Conservation (phyloP, 805 yeast genomes). For the Grigorovia transvaalensis region DNA sequence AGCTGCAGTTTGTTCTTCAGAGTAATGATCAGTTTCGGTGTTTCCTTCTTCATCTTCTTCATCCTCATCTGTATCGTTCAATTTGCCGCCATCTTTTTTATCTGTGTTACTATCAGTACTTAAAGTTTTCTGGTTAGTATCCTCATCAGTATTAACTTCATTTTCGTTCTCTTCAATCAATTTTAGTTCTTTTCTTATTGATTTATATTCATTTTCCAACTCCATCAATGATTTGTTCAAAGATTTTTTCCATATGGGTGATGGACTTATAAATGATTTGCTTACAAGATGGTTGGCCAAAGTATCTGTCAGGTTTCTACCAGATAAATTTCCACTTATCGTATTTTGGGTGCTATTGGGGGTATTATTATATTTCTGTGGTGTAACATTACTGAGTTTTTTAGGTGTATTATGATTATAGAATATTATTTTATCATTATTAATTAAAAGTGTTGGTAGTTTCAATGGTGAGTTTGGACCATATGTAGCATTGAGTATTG, state of each 20-base stretch:
- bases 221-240: slow-evolving; percentile 18
- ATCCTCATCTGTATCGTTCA: not conserved
- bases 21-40: not conserved
- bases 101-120: not conserved
- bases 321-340: not conserved
- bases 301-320: not conserved
- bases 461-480: slow-evolving; percentile 25
- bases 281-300: not conserved
- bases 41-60: not conserved
- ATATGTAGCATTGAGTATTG: slow-evolving; percentile 5
- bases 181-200: slow-evolving; percentile 3
- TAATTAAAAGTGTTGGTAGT: slow-evolving; percentile 8
- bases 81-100: not conserved
- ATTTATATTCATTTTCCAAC: slow-evolving; percentile 25
- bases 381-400: slow-evolving; percentile 6
- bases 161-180: not conserved
- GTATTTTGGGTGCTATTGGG: slow-evolving; percentile 5
- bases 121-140: not conserved
- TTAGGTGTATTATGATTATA: slow-evolving; percentile 1
- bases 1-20: too few species aligned
- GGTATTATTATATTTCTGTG: slow-evolving; percentile 16
- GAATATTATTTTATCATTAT: slow-evolving; percentile 21
- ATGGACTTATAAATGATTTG: slow-evolving; percentile 9
- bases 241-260: slow-evolving; percentile 24
- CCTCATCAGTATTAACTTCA: not conserved